Evolutionary conservation across 768 basidiomycete species (phyloP), one percentile per base, ranked within the genome.

Genomic region (Mycena vulgaris): DNA sequence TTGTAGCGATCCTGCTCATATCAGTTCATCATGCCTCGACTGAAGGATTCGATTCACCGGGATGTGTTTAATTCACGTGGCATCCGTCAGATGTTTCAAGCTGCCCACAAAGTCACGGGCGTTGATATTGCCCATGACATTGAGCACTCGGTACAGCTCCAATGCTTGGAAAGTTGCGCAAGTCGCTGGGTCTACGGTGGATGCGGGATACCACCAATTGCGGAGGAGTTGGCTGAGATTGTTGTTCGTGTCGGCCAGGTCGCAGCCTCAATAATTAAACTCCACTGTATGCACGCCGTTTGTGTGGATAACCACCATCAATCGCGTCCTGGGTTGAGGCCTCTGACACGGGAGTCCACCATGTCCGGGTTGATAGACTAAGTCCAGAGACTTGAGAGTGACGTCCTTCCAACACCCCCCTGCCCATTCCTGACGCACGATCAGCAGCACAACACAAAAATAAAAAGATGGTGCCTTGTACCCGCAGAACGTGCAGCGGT

Each of bases 321-420:
- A n/a, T n/a, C 21, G 27, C 42, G 68, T 9, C 7, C 35, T 5
- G n/a, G 9, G 5, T 14, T 2, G 3, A 16, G 64, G 69, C 14
- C 5, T 35, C 1, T 27, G 42, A 40, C 69, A 70, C 5, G 64
- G 42, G 1, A 31, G 31, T 6, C 69, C 69, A 5, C 63, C 63
- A 23, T 70, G 69, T 19, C 69, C 69, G 10, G 66, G 31, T 28
- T 70, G 69, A 48, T 66, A 66, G 11, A 59, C 37, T 17, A 66
- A 17, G 21, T 39, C 58, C 13, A 66, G 28, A 1, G 30, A 19
- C 14, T 21, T 7, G 1, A 70, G 58, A 2, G 47, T 39, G 1
- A 23, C 19, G 19, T 27, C 17, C 1, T 37, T 13, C 69, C 69
- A 70, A 37, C 28, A 70, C 9, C n/a, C 35, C 23, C 64, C 65